Conservation (phyloP, 179 eudicot species). For the Heliamphora pulchella region DNA sequence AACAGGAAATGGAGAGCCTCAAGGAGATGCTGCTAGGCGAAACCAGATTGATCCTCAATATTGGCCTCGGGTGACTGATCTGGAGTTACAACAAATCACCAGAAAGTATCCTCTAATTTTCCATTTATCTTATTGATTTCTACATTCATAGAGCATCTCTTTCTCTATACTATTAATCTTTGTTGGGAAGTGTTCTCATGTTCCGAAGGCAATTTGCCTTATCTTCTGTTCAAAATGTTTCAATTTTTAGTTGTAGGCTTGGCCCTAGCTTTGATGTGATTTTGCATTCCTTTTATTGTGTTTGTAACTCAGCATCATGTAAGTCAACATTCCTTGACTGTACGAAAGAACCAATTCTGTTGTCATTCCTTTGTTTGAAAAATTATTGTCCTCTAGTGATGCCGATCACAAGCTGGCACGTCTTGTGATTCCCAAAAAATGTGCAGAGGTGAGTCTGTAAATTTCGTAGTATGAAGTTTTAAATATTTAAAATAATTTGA, state of each 20-base stretch:
- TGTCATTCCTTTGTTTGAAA: constrained; percentile 39
- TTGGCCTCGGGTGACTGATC: constrained; percentile 26
- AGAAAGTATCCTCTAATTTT: constrained; percentile 29
- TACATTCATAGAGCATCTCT: background rate
- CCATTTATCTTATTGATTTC: constrained; percentile 9
- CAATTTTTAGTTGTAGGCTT: background rate
- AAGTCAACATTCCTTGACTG: constrained; percentile 22
- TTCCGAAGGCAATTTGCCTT: background rate
- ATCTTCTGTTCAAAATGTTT: background rate
- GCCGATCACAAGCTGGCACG: constrained; percentile 33
- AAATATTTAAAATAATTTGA: background rate
- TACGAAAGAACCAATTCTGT: constrained; percentile 21
- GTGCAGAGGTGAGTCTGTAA: constrained; percentile 35
- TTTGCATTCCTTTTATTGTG: background rate
- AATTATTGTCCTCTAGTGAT: constrained; percentile 34
- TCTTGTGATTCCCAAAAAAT: constrained; percentile 35
- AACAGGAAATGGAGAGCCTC: constrained; percentile 10
- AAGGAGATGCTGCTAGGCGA: constrained; percentile 18
- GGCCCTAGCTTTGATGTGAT: background rate
- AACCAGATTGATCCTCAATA: constrained; percentile 23
- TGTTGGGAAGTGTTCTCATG: background rate
- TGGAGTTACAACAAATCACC: constrained; percentile 23
- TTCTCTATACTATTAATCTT: background rate
- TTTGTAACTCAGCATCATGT: background rate
- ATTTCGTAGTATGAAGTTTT: background rate